Base-by-base conservation (phyloP, 164 flowering plant species). In the Tinospora cordifolia region DNA sequence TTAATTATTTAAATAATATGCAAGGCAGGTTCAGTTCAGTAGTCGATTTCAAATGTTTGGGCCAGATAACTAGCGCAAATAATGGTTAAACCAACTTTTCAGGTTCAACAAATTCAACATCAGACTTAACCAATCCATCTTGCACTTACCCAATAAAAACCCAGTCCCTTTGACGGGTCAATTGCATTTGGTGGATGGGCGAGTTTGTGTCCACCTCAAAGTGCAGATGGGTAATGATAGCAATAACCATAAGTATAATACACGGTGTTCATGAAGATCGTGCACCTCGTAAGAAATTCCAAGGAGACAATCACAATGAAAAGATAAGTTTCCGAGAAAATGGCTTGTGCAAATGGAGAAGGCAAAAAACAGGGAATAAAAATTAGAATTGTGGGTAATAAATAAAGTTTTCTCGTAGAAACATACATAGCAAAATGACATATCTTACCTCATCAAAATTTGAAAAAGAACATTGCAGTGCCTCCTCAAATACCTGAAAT, bases 401-500 rank as follows among this genome's bases (percentile, higher is more conserved):
- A 63, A 34, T n/a, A 62, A 64, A 34, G 38, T 25, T 64, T 19
- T 41, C 13, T 64, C 66, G 36, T 0, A 21, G 0, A 64, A 64
- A 64, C 34, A 36, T 36, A 63, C 40, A 64, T 2, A 64, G 25
- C 24, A 34, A 63, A 22, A 3, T 38, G 7, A 65, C n/a, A 22
- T 19, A 39, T 21, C 41, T 47, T 84, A 93, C 98, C 97, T 91
- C 96, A 30, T 87, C 90, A 57, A 82, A 57, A 68, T 83, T 83
- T 67, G 93, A 79, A 79, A 94, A 90, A 17, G 88, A 69, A 81
- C 92, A 90, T 46, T 66, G 85, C 78, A 90, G 68, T 21, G 97
- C 85, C 79, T 80, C 86, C 81, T 87, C 92, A 81, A 86, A 92
- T 14, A 90, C 96, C 97, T 94, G 87, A 77, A 84, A 80, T 44